Conservation (phyloP, 2,329 filamentous ascomycete species). For the Zasmidium angulare region DNA sequence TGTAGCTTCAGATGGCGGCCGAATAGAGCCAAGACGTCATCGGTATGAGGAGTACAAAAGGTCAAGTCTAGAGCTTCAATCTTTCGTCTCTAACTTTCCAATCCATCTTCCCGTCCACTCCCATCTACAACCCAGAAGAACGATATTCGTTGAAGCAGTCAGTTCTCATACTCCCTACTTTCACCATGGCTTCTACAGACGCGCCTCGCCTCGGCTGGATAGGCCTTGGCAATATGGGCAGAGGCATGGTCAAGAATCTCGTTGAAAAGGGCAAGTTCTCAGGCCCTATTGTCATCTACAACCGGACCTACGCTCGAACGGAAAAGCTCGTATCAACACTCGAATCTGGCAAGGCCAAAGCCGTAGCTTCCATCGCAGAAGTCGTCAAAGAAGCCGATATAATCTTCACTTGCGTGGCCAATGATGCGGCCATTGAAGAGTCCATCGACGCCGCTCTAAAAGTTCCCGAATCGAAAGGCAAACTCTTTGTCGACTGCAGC, state of each 20-base stretch:
- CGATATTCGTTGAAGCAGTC: background rate
- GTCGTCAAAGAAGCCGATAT: slow-evolving; percentile 70
- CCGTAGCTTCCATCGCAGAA: slow-evolving; percentile 63
- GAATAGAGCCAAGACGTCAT: background rate
- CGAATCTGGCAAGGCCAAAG: slow-evolving; percentile 60
- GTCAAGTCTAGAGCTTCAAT: background rate
- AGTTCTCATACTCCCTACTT: background rate
- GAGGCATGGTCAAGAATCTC: slow-evolving; percentile 79
- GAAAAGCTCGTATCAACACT: slow-evolving; percentile 63
- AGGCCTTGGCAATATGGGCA: slow-evolving; percentile 87
- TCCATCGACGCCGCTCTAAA: slow-evolving; percentile 60
- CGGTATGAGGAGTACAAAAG: background rate
- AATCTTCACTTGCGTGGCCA: slow-evolving; percentile 77
- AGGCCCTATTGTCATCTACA: slow-evolving; percentile 74
- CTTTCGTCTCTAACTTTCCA: background rate
- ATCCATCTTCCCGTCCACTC: background rate
- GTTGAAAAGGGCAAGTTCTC: slow-evolving; percentile 72
- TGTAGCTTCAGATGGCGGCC: background rate
- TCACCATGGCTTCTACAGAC: slow-evolving; percentile 9
- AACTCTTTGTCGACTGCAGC: slow-evolving; percentile 83
- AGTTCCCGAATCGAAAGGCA: slow-evolving; percentile 64
- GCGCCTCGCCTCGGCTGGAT: slow-evolving; percentile 65
- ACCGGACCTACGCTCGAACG: slow-evolving; percentile 69
- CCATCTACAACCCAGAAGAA: background rate
- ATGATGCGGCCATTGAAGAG: slow-evolving; percentile 70